Percentiles rank a stretch among this genome's conserved stretches.
These are phyloP conservation scores for Cryptococcus jaspeensis DNA, from an alignment of 1,284 basidiomycete genomes.

Conservation along the genomic window DNA sequence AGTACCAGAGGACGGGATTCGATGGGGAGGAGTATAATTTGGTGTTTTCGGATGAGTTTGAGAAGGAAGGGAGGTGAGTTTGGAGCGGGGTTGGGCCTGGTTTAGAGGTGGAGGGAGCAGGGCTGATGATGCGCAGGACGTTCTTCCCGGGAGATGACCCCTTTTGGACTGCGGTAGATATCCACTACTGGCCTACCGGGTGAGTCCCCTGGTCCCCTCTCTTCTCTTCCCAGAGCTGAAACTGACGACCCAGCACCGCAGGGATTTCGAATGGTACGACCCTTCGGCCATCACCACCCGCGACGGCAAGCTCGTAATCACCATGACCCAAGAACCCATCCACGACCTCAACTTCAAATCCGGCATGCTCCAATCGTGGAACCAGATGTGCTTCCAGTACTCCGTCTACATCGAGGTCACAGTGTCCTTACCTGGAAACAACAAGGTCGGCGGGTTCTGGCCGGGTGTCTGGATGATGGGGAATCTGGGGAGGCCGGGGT, in stretches of 20 bases:
- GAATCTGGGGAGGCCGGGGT: conserved; percentile 80
- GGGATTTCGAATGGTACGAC: conserved; percentile 59
- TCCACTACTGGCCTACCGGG: conserved; percentile 52
- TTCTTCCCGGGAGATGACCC: conserved; percentile 57
- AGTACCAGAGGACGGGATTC: conserved; percentile 39
- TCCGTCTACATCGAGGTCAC: conserved; percentile 54
- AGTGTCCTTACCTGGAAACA: conserved; percentile 76
- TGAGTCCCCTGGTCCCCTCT: neutral
- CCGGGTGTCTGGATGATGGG: conserved; percentile 88
- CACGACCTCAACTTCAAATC: conserved; percentile 68
- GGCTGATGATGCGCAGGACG: no score
- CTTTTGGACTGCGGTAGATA: conserved; percentile 54
- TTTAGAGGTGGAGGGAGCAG: no score
- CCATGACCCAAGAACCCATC: conserved; percentile 65
- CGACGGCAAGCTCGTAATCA: conserved; percentile 79
- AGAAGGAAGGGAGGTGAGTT: no score
- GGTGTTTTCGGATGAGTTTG: no score
- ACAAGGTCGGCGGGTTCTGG: conserved; percentile 60
- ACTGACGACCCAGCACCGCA: neutral
- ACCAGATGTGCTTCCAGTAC: conserved; percentile 52
- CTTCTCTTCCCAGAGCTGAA: neutral
- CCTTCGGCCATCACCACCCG: conserved; percentile 76
- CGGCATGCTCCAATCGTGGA: conserved; percentile 58
- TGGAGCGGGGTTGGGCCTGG: no score
- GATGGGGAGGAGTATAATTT: conserved; percentile 50